phyloP scores from a whole-genome alignment of 257 asterid species.

The Nicotiana attenuata region DNA sequence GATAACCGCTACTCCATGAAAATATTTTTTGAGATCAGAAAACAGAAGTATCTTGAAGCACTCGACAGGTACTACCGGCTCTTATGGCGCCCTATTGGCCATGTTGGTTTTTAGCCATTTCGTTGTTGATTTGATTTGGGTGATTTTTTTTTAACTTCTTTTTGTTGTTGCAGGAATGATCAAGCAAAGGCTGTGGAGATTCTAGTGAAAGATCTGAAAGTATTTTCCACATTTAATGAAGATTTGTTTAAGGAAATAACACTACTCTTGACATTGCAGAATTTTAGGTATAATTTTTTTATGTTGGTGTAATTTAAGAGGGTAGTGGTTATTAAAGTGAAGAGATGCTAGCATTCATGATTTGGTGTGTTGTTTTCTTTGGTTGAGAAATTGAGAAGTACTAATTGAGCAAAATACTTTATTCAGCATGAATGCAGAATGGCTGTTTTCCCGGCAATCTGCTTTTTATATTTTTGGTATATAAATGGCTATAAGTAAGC shows the following conservation, averaged over 20 bases:
- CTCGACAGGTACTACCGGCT: conserved; percentile 38
- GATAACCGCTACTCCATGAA: conserved; percentile 56
- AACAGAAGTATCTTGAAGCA: conserved; percentile 63
- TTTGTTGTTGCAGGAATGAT: conserved; percentile 37
- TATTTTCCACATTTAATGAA: conserved; percentile 34
- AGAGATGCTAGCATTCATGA: background rate
- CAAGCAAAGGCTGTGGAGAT: conserved; percentile 50
- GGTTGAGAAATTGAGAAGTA: background rate
- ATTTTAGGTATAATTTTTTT: conserved; percentile 35
- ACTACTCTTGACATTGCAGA: conserved; percentile 39
- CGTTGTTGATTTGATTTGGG: background rate
- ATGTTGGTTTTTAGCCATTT: background rate
- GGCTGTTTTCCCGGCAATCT: background rate
- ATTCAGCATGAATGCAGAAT: background rate
- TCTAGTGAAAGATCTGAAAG: conserved; percentile 49
- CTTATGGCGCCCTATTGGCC: background rate
- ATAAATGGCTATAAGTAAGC: background rate
- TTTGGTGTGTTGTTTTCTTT: background rate
- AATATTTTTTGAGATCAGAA: conserved; percentile 53
- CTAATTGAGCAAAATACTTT: background rate
- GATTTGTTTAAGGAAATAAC: conserved; percentile 47
- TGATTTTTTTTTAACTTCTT: background rate
- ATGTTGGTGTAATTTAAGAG: background rate
- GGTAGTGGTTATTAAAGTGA: background rate
- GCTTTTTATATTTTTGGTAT: background rate